Base-by-base conservation (phyloP, 192 early-diverging fungal species). In the Podila verticillata region DNA sequence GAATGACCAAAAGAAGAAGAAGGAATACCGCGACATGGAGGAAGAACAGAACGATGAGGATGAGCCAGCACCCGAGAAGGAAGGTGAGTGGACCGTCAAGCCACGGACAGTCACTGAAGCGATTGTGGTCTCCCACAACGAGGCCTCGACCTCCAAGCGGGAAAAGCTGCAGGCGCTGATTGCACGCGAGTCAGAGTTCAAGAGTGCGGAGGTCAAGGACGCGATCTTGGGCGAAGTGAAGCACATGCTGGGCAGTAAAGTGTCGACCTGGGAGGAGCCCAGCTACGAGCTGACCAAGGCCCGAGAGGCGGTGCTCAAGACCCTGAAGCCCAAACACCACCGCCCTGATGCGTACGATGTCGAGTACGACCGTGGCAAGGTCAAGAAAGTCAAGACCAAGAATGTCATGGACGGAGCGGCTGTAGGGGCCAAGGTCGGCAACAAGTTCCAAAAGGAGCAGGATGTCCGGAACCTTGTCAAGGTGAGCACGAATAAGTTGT, bases 341-440 rank as follows among this genome's bases (percentile, higher is more conserved):
- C 69, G 84, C 24, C 79, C 83, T 12, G 85, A 87, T 65, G 57
- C 69, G 2, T 92, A 90, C 57, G 91, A 94, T 66, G 64, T 89
- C 20, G 92, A 92, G 32, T 94, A 94, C 73, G 92, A 94, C 72
- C 88, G 89, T 48, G 92, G 92, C 30, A 90, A 90, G 61, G 66
- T 87, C 32, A 94, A 94, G 71, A 94, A 92, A 86, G 81, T 92
- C 67, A 93, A 92, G 84, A 82, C 81, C 67, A 84, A 89, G 73
- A 85, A 87, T n/a, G 6, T 67, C n/a, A 36, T 22, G 49, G 48
- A 62, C 29, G 65, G 65, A 0, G n/a, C 30, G 60, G 71, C 58
- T 0, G 75, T 85, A 6, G 78, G 79, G 13, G 84, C 84, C 63
- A 69, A 73, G 28, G 59, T 75, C 7, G 60, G 66, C 20, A 87